Conservation (phyloP, 805 yeast species). For the Candida nemodendra region DNA sequence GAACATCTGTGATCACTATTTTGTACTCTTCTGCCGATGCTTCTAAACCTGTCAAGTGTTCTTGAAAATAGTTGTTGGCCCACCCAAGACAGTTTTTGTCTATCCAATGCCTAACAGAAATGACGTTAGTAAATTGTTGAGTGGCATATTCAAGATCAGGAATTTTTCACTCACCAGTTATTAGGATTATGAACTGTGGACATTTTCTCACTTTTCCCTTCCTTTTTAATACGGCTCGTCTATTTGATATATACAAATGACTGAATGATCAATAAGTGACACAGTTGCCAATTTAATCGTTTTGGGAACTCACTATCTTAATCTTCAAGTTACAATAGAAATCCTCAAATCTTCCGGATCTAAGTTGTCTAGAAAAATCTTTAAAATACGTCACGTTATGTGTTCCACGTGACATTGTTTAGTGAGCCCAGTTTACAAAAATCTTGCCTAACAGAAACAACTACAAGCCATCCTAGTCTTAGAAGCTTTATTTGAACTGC, state of each 20-base stretch:
- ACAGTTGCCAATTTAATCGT: too few species aligned
- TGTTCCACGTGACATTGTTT: too few species aligned
- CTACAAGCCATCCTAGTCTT: too few species aligned
- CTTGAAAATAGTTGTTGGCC: conserved; percentile 75
- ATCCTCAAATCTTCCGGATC: not conserved
- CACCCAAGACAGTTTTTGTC: conserved; percentile 94
- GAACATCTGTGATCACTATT: conserved; percentile 37
- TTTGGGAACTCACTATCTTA: too few species aligned
- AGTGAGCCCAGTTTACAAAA: too few species aligned
- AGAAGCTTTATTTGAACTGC: conserved; percentile 5
- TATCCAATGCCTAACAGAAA: conserved; percentile 78
- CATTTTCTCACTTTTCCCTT: conserved; percentile 42
- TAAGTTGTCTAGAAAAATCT: conserved; percentile 22
- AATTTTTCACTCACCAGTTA: conserved; percentile 60
- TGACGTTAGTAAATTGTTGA: not conserved
- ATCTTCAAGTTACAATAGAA: too few species aligned
- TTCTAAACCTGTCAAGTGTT: conserved; percentile 51
- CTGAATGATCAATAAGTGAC: too few species aligned
- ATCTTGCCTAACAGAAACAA: too few species aligned
- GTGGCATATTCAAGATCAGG: not conserved
- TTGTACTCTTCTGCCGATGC: conserved; percentile 36
- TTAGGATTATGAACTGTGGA: conserved; percentile 89
- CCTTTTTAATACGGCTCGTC: not conserved
- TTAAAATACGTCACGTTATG: conserved; percentile 5
- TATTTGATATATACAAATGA: not conserved